Conservation (phyloP, 192 early-diverging fungal genomes). For the Pilobolus umbonatus region DNA sequence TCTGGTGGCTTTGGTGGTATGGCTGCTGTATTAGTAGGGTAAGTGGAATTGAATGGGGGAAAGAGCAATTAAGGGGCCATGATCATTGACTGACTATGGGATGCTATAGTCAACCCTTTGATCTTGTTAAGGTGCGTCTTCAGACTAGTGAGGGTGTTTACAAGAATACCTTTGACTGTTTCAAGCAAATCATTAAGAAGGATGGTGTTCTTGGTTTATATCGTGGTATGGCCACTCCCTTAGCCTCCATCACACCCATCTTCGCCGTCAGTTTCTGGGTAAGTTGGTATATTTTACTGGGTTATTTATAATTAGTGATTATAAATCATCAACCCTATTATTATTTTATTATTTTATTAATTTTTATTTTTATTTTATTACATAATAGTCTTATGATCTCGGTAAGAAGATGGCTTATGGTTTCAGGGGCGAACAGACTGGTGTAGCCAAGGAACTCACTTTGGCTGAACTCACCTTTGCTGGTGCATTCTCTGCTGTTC, state of each 20-base stretch:
- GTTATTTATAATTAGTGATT: neutral
- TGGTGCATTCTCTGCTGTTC: conserved; percentile 92
- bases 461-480: conserved; percentile 81
- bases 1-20: conserved; percentile 92
- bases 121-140: conserved; percentile 91
- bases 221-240: conserved; percentile 90
- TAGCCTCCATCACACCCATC: conserved; percentile 93
- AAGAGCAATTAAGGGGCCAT: neutral
- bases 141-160: conserved; percentile 83
- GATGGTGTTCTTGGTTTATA: conserved; percentile 92
- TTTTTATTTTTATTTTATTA: conserved; percentile 11
- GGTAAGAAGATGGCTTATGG: conserved; percentile 67
- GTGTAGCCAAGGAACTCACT: conserved; percentile 60
- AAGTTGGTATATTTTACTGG: too few relatives aligned
- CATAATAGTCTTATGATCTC: conserved; percentile 58
- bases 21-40: conserved; percentile 70
- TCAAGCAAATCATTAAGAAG: conserved; percentile 84
- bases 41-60: conserved; percentile 15
- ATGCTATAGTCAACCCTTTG: conserved; percentile 68
- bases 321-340: too few relatives aligned
- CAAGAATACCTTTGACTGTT: conserved; percentile 86
- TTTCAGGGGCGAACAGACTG: conserved; percentile 29
- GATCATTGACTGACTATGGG: neutral
- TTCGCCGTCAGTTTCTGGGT: conserved; percentile 95
- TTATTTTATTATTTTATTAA: conserved; percentile 29